These are phyloP conservation scores for Marchantia paleacea DNA, from an alignment of 225 moss, liverwort and hornwort genomes.

Conservation along the genomic window DNA sequence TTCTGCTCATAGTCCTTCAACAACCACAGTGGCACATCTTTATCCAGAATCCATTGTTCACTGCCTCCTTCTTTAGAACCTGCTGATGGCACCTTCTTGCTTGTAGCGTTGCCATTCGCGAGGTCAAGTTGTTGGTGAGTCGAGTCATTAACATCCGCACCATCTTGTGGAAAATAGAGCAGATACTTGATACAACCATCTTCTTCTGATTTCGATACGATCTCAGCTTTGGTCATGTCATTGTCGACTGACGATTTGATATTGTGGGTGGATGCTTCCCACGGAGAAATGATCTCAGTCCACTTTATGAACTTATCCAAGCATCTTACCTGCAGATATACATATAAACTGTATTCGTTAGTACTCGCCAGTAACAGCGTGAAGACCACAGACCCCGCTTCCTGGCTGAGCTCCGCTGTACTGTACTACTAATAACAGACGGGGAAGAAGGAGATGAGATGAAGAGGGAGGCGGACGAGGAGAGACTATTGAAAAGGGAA, in stretches of 20 bases:
- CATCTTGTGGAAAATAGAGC: constrained; percentile 19
- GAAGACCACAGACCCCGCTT: no score
- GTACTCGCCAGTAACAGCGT: no score
- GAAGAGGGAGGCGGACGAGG: no score
- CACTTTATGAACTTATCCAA: constrained; percentile 80
- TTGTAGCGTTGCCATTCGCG: constrained; percentile 11
- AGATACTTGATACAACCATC: constrained; percentile 31
- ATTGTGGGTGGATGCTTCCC: constrained; percentile 28
- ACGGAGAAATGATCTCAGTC: constrained; percentile 46
- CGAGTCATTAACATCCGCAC: neutral
- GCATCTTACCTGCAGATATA: constrained; percentile 61
- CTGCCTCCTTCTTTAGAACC: constrained; percentile 1
- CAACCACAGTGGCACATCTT: constrained; percentile 37
- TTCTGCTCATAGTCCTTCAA: constrained; percentile 40
- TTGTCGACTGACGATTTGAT: constrained; percentile 29
- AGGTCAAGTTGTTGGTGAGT: constrained; percentile 10
- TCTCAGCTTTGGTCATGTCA: constrained; percentile 29
- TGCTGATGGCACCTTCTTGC: constrained; percentile 22
- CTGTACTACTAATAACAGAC: no score
- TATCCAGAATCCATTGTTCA: constrained; percentile 27
- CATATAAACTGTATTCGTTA: neutral
- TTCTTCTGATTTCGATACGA: constrained; percentile 33
- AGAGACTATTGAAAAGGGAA: no score
- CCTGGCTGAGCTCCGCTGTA: no score
- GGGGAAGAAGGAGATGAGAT: no score